phyloP scores from a whole-genome alignment of 257 asterid genomes.

The Osmanthus fragrans region DNA sequence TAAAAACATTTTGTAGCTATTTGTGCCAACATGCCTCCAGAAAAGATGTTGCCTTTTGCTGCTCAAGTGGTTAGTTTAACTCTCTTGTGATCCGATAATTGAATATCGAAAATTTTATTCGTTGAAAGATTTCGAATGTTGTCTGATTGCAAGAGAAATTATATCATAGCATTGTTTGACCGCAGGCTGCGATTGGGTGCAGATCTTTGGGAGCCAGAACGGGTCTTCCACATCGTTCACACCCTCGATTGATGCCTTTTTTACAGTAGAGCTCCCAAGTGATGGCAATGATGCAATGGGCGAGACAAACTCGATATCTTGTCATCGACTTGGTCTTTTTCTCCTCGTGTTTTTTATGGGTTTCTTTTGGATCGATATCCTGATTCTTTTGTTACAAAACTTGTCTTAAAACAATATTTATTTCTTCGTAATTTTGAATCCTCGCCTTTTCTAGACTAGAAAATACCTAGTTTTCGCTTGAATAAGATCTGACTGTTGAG shows the following conservation, averaged over 20 bases:
- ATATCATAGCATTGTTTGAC: slow-evolving; percentile 10
- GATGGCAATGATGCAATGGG: slow-evolving; percentile 27
- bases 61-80: slow-evolving; percentile 87
- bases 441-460: not conserved
- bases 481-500: not conserved
- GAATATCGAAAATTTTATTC: not conserved
- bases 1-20: slow-evolving; percentile 55
- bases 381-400: slow-evolving; percentile 43
- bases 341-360: slow-evolving; percentile 35
- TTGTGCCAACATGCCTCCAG: slow-evolving; percentile 80
- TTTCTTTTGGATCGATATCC: slow-evolving; percentile 68
- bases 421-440: not conserved
- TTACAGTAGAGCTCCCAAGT: slow-evolving; percentile 57
- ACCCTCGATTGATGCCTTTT: slow-evolving; percentile 73
- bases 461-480: not conserved
- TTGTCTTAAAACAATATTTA: slow-evolving; percentile 27
- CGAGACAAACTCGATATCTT: slow-evolving; percentile 20
- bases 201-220: slow-evolving; percentile 90
- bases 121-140: not conserved
- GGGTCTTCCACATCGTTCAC: slow-evolving; percentile 68
- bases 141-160: slow-evolving; percentile 5
- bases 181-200: slow-evolving; percentile 86
- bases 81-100: not conserved
- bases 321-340: slow-evolving; percentile 56
- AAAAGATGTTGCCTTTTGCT: slow-evolving; percentile 86